A percentile compares a stretch with the other conserved stretches of the same genome.
phyloP scores from a whole-genome alignment of 441 rosid genomes.

The Flueggea neowawraea region DNA sequence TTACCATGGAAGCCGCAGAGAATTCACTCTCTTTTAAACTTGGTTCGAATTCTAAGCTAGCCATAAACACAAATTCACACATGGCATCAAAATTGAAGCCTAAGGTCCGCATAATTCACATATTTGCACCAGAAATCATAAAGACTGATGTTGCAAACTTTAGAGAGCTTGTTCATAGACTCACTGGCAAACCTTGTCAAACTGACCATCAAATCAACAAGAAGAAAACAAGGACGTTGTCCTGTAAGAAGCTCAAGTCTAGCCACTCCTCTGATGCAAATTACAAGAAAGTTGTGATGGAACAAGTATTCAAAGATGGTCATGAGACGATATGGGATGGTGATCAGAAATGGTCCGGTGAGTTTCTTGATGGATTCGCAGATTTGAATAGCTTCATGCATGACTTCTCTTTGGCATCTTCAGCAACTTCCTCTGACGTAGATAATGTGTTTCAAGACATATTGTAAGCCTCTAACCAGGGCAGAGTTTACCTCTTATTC shows the following conservation, averaged over 20 bases:
- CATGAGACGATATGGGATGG: conserved; percentile 35
- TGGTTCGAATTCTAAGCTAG: too few species aligned
- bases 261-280: conserved; percentile 5
- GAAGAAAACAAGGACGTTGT: conserved; percentile 24
- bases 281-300: not conserved
- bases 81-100: conserved; percentile 68
- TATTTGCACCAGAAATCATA: conserved; percentile 96
- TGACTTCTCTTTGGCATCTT: too few species aligned
- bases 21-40: too few species aligned
- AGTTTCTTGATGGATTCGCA: conserved; percentile 45
- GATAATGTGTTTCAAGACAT: too few species aligned
- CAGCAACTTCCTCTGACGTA: too few species aligned
- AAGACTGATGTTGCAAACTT: conserved; percentile 87
- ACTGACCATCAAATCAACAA: conserved; percentile 21
- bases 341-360: conserved; percentile 35
- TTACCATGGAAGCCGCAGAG: too few species aligned
- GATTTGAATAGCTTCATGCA: conserved; percentile 62
- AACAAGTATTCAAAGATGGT: conserved; percentile 35
- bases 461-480: too few species aligned
- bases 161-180: conserved; percentile 81
- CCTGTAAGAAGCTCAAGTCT: not conserved
- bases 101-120: conserved; percentile 83
- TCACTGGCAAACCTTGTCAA: conserved; percentile 60
- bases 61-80: conserved; percentile 45
- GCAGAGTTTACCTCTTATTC: too few species aligned